A percentile compares a stretch with the other conserved stretches of the same genome.
phyloP scores from a whole-genome alignment of 176 grass and related monocot species.

The Elaeis guineensis region DNA sequence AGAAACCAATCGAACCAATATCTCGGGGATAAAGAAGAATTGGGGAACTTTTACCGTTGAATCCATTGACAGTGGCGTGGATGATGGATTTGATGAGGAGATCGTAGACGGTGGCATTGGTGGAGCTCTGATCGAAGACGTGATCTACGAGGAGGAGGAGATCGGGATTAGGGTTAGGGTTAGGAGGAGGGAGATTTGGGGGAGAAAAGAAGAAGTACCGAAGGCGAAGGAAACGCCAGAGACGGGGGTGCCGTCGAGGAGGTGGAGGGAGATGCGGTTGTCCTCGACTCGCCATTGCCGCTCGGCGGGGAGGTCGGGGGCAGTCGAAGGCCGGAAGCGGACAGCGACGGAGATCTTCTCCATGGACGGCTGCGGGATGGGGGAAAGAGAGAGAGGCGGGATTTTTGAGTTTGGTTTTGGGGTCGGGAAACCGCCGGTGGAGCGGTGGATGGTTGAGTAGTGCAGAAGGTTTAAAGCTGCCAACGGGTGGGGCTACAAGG shows the following conservation, averaged over 20 bases:
- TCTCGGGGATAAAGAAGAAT: not conserved
- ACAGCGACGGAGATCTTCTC: conserved; percentile 95
- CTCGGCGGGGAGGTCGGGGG: conserved; percentile 9
- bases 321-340: conserved; percentile 51
- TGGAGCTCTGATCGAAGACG: conserved; percentile 54
- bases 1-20: too few relatives aligned
- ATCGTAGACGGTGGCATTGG: conserved; percentile 54
- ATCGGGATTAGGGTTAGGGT: not conserved
- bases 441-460: too few relatives aligned
- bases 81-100: conserved; percentile 60
- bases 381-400: too few relatives aligned
- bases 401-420: too few relatives aligned
- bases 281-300: conserved; percentile 64
- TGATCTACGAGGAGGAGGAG: conserved; percentile 33
- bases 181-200: too few relatives aligned
- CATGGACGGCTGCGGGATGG: conserved; percentile 21
- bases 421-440: too few relatives aligned
- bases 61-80: conserved; percentile 54
- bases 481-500: too few relatives aligned
- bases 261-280: conserved; percentile 55
- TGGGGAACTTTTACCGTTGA: conserved; percentile 46
- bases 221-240: conserved; percentile 59
- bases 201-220: conserved; percentile 22
- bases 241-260: conserved; percentile 24
- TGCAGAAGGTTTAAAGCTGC: too few relatives aligned